Base-by-base conservation (phyloP, 306 rosid genomes). In the Prosopis cineraria region DNA sequence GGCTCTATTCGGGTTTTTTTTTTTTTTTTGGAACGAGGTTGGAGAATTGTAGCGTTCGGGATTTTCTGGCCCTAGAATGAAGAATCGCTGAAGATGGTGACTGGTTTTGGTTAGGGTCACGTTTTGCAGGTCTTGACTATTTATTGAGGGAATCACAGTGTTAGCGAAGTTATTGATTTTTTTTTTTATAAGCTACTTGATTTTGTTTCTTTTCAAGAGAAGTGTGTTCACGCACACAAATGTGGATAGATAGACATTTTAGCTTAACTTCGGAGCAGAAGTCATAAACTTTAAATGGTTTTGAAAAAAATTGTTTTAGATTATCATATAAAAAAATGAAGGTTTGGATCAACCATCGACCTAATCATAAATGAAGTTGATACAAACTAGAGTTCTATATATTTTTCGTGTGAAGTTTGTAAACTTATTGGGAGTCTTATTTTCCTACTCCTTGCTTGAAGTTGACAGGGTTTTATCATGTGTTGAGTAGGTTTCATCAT, bases 391-490 rank as follows among this genome's bases (percentile, higher is more conserved):
- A 22, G 16, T 20, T 22, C 62, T 55, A 3, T 8, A 16, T 17
- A 47, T 47, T 47, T 16, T 16, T 16, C 0, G 4, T 17, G 22
- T 47, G 53, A 0, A 16, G 53, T 22, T 16, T 47, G 53, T 14
- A n/a, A 16, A 47, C 22, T 72, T 45, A 67, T 45, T 41, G 43
- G 25, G 5, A 55, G 19, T 30, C 29, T 12, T 10, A 66, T 76
- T 80, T 34, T 55, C 12, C 58, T 24, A 71, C 45, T 50, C 43
- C 29, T 73, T 73, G 72, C 58, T 20, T 29, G 53, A 53, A 78
- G 60, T 68, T 77, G 70, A 19, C 70, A 25, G 39, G 33, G 50
- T 66, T 83, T 59, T 47, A 63, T 81, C 63, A 37, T 37, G 40
- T 37, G 40, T n/a, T n/a, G 40, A 37, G 40, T 37, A 1, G 40